These are phyloP conservation scores for Paramecium caudatum DNA, from an alignment of 73 alveolate genomes.

Conservation along the genomic window DNA sequence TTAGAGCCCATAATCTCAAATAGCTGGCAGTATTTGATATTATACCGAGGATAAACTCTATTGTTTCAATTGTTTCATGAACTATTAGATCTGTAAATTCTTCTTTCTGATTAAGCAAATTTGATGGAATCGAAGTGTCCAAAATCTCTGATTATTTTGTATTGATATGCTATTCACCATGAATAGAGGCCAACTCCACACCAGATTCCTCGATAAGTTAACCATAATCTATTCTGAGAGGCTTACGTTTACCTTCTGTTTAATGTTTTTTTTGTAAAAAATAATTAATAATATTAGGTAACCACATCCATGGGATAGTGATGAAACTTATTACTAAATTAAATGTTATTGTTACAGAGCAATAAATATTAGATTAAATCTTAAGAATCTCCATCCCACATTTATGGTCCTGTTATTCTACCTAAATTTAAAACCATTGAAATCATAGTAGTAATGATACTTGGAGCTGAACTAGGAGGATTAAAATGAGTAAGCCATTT, in stretches of 20 bases:
- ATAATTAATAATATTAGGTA: slow-evolving; percentile 54
- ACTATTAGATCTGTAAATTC: slow-evolving; percentile 78
- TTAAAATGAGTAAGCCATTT: slow-evolving; percentile 91
- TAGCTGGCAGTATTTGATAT: slow-evolving; percentile 99
- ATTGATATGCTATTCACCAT: too few species aligned
- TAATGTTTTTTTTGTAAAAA: not conserved
- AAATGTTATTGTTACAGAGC: not conserved
- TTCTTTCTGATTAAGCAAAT: too few species aligned
- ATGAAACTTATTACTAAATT: slow-evolving; percentile 71
- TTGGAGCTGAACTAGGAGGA: slow-evolving; percentile 87
- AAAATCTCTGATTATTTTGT: too few species aligned
- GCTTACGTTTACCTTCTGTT: slow-evolving; percentile 70
- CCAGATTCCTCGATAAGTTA: slow-evolving; percentile 55
- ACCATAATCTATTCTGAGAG: slow-evolving; percentile 76
- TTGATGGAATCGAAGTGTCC: too few species aligned
- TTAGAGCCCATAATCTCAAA: slow-evolving; percentile 99
- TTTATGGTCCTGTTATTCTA: slow-evolving; percentile 42
- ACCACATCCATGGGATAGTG: slow-evolving; percentile 83
- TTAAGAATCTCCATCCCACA: slow-evolving; percentile 37
- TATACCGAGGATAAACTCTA: slow-evolving; percentile 98
- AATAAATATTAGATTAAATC: slow-evolving; percentile 4
- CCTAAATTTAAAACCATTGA: slow-evolving; percentile 82
- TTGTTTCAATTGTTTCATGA: slow-evolving; percentile 96
- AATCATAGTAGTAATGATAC: slow-evolving; percentile 87
- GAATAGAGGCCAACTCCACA: slow-evolving; percentile 1